Evolutionary conservation across 805 yeast species (phyloP).

Genomic region (Babjeviella inositovora): DNA sequence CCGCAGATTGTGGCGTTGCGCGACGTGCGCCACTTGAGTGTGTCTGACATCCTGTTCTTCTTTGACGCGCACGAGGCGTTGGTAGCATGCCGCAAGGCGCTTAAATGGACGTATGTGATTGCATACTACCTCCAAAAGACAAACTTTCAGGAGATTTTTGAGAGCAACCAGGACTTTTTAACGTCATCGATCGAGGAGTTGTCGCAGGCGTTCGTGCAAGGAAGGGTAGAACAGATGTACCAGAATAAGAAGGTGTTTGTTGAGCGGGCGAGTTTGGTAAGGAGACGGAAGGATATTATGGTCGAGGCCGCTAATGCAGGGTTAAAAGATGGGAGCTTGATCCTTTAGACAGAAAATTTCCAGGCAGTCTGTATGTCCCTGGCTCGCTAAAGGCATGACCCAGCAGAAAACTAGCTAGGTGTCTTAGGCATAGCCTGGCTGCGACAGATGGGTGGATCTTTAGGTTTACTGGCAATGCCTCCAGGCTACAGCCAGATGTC

Average conservation of each 20-base stretch:
- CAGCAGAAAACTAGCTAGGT: no score
- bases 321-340: constrained; percentile 17
- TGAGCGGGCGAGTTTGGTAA: constrained; percentile 23
- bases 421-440: no score
- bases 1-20: constrained; percentile 49
- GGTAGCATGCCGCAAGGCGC: constrained; percentile 51
- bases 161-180: constrained; percentile 51
- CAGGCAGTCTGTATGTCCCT: no score
- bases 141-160: constrained; percentile 46
- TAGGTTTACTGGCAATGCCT: no score
- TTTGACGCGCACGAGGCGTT: constrained; percentile 55
- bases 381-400: no score
- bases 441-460: no score
- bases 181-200: constrained; percentile 55
- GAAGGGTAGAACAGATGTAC: constrained; percentile 13
- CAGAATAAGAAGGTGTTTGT: constrained; percentile 19
- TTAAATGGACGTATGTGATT: constrained; percentile 86
- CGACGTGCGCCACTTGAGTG: constrained; percentile 46
- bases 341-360: background rate
- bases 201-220: constrained; percentile 37
- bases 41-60: constrained; percentile 81
- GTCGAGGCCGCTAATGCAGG: constrained; percentile 26
- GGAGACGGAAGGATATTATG: constrained; percentile 19
- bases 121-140: constrained; percentile 44
- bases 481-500: no score